Conservation (phyloP, 2,329 filamentous ascomycete genomes). For the Metarhizium sp. region DNA sequence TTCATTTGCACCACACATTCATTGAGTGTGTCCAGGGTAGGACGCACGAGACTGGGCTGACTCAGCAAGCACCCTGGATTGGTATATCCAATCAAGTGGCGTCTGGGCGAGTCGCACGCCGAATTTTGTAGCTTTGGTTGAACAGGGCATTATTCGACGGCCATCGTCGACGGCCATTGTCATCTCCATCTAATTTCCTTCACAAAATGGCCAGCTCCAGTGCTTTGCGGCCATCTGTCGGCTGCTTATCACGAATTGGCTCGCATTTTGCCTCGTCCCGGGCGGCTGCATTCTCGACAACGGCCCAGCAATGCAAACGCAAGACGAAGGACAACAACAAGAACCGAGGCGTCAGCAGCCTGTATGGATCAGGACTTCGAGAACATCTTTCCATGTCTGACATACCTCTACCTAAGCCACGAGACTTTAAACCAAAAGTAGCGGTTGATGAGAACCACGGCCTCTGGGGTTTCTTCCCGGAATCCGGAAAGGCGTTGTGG, state of each 20-base stretch:
- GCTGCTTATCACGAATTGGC: slow-evolving; percentile 11
- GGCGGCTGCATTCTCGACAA: slow-evolving; percentile 42
- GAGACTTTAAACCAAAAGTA: slow-evolving; percentile 47
- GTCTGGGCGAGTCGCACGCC: neutral
- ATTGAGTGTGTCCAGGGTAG: neutral
- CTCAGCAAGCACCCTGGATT: neutral
- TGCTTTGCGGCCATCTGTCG: slow-evolving; percentile 17
- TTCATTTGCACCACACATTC: too few species aligned
- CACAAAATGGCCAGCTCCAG: slow-evolving; percentile 20
- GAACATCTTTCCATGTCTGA: slow-evolving; percentile 66
- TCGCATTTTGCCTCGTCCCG: slow-evolving; percentile 5
- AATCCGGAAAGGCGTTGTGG: slow-evolving; percentile 56
- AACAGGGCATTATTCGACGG: neutral
- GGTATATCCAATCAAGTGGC: slow-evolving; percentile 2
- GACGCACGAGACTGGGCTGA: neutral
- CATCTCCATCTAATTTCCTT: neutral
- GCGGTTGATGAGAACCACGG: slow-evolving; percentile 67
- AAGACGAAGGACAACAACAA: slow-evolving; percentile 65
- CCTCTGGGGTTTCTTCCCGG: slow-evolving; percentile 85
- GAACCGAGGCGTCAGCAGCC: slow-evolving; percentile 69
- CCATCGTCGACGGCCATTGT: neutral
- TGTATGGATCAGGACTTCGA: slow-evolving; percentile 67
- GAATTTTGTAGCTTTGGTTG: slow-evolving; percentile 2
- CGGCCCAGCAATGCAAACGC: slow-evolving; percentile 37
- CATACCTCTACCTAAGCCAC: slow-evolving; percentile 62